Conservation (phyloP, 495 filamentous ascomycete species). For the Tuber aestivum region DNA sequence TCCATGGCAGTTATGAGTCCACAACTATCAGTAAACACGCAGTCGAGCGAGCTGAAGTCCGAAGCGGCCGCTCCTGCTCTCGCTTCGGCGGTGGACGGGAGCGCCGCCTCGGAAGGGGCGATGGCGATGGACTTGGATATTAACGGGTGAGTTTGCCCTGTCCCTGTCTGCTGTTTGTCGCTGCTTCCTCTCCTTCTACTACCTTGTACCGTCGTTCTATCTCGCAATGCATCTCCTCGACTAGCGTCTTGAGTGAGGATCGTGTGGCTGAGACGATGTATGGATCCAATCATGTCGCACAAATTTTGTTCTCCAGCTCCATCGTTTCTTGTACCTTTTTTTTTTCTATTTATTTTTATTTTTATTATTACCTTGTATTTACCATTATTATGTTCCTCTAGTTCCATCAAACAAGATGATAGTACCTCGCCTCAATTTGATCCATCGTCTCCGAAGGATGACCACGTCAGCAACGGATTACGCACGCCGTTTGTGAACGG, state of each 20-base stretch:
- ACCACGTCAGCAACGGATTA: slow-evolving; percentile 25
- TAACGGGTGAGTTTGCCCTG: slow-evolving; percentile 44
- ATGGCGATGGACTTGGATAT: slow-evolving; percentile 44
- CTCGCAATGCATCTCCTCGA: slow-evolving; percentile 35
- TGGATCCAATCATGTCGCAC: slow-evolving; percentile 21
- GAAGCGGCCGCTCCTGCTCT: slow-evolving; percentile 36
- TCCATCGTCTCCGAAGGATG: slow-evolving; percentile 38
- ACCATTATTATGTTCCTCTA: slow-evolving; percentile 41
- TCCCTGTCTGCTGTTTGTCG: slow-evolving; percentile 44
- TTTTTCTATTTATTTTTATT: slow-evolving; percentile 24
- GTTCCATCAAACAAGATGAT: slow-evolving; percentile 44
- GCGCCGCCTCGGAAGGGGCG: slow-evolving; percentile 41
- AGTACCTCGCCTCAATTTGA: slow-evolving; percentile 40
- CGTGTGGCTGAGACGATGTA: slow-evolving; percentile 29
- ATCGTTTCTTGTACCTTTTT: slow-evolving; percentile 9
- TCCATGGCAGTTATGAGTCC: slow-evolving; percentile 45
- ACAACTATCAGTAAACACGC: slow-evolving; percentile 37
- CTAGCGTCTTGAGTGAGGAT: slow-evolving; percentile 28
- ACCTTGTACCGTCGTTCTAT: slow-evolving; percentile 21
- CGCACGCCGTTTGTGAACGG: slow-evolving; percentile 41
- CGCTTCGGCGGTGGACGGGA: slow-evolving; percentile 36
- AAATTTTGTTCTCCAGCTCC: slow-evolving; percentile 10
- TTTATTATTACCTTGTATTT: slow-evolving; percentile 36
- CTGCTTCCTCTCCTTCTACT: slow-evolving; percentile 39
- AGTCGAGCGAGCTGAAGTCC: slow-evolving; percentile 39